phyloP scores from a whole-genome alignment of 2,329 filamentous ascomycete genomes.

The Cladobotryum protrusum region DNA sequence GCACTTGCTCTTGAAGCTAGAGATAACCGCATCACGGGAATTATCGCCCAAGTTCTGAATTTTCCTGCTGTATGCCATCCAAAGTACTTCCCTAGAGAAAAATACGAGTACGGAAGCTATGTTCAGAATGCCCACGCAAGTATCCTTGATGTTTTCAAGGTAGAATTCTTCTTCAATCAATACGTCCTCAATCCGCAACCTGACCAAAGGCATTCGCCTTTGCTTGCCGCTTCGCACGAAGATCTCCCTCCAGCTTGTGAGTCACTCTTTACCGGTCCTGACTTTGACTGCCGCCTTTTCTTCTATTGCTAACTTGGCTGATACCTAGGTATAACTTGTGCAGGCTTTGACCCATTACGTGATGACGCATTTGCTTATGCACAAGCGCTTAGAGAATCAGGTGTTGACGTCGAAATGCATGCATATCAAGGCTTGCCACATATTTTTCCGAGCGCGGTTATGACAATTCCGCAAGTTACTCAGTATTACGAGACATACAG shows the following conservation, averaged over 20 bases:
- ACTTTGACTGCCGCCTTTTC: background rate
- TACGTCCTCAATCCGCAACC: constrained; percentile 24
- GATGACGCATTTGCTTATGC: constrained; percentile 35
- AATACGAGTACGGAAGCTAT: constrained; percentile 31
- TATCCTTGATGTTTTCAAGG: constrained; percentile 21
- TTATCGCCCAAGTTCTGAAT: constrained; percentile 28
- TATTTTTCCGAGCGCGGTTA: constrained; percentile 19
- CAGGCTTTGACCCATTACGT: constrained; percentile 29
- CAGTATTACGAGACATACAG: background rate
- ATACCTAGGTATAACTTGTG: constrained; percentile 28
- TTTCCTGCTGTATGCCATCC: constrained; percentile 32
- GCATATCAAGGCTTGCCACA: constrained; percentile 31
- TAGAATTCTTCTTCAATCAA: constrained; percentile 31
- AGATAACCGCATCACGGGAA: constrained; percentile 25
- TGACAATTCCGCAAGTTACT: background rate
- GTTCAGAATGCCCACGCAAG: constrained; percentile 26
- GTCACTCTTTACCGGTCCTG: background rate
- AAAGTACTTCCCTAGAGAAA: constrained; percentile 25
- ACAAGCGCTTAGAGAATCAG: constrained; percentile 27
- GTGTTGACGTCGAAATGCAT: constrained; percentile 26
- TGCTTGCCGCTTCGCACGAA: background rate
- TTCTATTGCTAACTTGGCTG: background rate
- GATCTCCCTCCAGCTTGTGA: background rate
- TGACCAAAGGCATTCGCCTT: background rate
- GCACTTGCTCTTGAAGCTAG: constrained; percentile 15